phyloP scores from a whole-genome alignment of 2,329 filamentous ascomycete genomes.

The Calonectria pseudoturangicola region DNA sequence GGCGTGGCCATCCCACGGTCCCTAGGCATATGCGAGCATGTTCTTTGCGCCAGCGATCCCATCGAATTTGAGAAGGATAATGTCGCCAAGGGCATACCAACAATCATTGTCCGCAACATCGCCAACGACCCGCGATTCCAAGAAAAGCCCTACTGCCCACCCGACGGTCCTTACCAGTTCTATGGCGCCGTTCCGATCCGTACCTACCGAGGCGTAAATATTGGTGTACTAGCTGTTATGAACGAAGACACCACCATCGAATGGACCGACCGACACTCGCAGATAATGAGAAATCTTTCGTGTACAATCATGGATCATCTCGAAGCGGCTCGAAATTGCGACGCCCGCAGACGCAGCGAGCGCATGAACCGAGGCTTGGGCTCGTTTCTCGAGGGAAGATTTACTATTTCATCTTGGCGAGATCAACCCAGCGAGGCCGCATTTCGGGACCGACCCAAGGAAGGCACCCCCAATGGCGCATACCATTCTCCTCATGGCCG shows the following conservation, averaged over 20 bases:
- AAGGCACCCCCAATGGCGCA: constrained; percentile 44
- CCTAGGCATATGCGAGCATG: constrained; percentile 56
- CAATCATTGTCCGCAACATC: constrained; percentile 61
- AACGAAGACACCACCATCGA: constrained; percentile 33
- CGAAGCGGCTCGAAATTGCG: constrained; percentile 54
- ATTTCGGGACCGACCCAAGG: constrained; percentile 18
- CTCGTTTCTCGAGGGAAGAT: constrained; percentile 60
- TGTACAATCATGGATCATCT: constrained; percentile 62
- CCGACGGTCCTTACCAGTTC: constrained; percentile 56
- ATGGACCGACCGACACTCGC: constrained; percentile 55
- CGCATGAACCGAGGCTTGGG: constrained; percentile 63
- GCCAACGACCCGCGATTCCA: constrained; percentile 55
- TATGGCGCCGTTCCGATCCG: constrained; percentile 66
- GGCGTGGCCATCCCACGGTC: constrained; percentile 57
- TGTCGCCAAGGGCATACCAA: constrained; percentile 51
- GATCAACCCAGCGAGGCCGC: constrained; percentile 24
- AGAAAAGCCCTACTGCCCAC: constrained; percentile 49
- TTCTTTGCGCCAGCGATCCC: constrained; percentile 56
- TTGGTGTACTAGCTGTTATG: constrained; percentile 63
- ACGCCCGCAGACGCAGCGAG: constrained; percentile 57
- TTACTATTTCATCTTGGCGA: constrained; percentile 55
- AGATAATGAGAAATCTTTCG: constrained; percentile 54
- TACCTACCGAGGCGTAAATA: constrained; percentile 63
- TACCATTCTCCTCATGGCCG: constrained; percentile 41
- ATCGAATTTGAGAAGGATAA: constrained; percentile 56